phyloP scores from a whole-genome alignment of 2,329 filamentous ascomycete genomes.

The Aspergillus luchuensis region DNA sequence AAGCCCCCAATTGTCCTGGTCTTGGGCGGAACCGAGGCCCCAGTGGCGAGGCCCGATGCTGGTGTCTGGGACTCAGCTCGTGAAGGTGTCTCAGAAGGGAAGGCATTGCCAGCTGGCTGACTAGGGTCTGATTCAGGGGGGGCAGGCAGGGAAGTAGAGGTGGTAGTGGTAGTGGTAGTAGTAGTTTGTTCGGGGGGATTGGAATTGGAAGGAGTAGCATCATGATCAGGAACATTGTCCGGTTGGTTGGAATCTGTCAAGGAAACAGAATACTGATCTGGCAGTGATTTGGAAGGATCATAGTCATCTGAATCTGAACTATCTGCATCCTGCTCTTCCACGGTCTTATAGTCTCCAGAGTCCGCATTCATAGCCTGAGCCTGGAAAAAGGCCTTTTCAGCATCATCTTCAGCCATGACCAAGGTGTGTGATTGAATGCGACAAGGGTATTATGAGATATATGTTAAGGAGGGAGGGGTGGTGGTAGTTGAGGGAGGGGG shows the following conservation, averaged over 20 bases:
- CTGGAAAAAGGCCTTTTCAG: conserved; percentile 56
- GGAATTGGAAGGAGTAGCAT: conserved; percentile 27
- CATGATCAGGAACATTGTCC: conserved; percentile 31
- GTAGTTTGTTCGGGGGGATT: conserved; percentile 24
- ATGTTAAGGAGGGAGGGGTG: conserved; percentile 1
- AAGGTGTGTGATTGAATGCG: conserved; percentile 15
- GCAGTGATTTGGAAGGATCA: conserved; percentile 53
- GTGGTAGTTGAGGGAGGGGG: conserved; percentile 7
- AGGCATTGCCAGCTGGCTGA: conserved; percentile 30
- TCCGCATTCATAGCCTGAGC: conserved; percentile 50
- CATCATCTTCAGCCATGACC: conserved; percentile 56
- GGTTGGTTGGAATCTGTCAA: conserved; percentile 35
- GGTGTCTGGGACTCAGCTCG: conserved; percentile 39
- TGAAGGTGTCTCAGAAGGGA: conserved; percentile 37
- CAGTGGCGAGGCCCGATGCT: conserved; percentile 32
- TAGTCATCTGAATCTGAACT: conserved; percentile 59
- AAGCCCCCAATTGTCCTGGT: conserved; percentile 62
- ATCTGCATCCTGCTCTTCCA: conserved; percentile 57
- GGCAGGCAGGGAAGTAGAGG: conserved; percentile 13
- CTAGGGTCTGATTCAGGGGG: conserved; percentile 33
- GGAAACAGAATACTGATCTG: conserved; percentile 42
- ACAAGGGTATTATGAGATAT: conserved; percentile 10
- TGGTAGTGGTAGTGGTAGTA: neutral
- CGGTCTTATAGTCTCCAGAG: conserved; percentile 41
- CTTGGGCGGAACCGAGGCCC: conserved; percentile 43